A percentile compares a stretch with the other conserved stretches of the same genome.
phyloP scores from a whole-genome alignment of 139 green algal species.

The Asterochloris sp. region DNA sequence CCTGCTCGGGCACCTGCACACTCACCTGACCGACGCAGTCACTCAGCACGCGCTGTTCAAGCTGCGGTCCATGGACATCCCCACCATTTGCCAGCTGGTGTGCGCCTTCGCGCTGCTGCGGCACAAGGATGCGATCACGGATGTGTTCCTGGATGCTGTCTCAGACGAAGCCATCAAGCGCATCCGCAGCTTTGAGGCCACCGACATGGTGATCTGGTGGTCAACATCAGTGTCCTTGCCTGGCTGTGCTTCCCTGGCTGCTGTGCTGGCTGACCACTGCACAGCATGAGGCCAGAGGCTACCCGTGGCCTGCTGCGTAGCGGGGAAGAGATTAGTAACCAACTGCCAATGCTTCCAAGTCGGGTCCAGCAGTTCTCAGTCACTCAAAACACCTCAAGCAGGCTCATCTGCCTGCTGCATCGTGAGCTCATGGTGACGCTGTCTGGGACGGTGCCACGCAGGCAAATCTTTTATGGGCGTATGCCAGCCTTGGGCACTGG shows the following conservation, averaged over 20 bases:
- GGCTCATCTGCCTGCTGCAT: too few species aligned
- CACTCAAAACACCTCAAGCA: too few species aligned
- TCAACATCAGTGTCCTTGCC: too few species aligned
- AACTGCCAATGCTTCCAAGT: too few species aligned
- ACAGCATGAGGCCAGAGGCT: too few species aligned
- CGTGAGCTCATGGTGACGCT: too few species aligned
- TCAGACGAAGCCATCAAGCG: constrained; percentile 14
- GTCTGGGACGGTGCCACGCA: too few species aligned
- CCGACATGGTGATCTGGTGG: neutral
- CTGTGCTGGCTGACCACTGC: too few species aligned
- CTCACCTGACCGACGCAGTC: constrained; percentile 2
- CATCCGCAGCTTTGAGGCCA: constrained; percentile 1
- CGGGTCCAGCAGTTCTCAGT: too few species aligned
- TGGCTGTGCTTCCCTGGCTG: too few species aligned
- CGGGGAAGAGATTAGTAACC: too few species aligned
- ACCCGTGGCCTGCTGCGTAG: too few species aligned
- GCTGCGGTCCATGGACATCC: neutral
- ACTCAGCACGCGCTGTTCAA: constrained; percentile 4
- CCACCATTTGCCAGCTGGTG: constrained; percentile 5
- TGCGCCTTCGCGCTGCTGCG: constrained; percentile 15
- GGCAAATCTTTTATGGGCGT: constrained; percentile 17
- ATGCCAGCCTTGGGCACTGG: constrained; percentile 10
- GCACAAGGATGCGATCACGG: constrained; percentile 21
- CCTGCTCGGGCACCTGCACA: neutral
- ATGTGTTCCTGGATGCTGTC: constrained; percentile 21